Evolutionary conservation across 805 yeast genomes (phyloP).

Genomic region (Kregervanrija fluxuum): DNA sequence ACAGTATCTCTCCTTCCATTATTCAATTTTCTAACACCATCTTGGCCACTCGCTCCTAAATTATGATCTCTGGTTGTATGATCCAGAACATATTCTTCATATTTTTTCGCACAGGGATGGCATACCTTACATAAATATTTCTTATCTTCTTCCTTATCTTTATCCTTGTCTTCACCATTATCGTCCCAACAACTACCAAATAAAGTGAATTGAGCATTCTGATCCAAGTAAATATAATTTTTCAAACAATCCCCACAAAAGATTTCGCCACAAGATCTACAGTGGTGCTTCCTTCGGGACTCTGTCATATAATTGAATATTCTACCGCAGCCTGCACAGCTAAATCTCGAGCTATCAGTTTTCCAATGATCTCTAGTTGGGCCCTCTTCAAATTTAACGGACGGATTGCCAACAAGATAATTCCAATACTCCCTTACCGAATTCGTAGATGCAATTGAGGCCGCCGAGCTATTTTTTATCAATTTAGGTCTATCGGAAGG

Average conservation of each 20-base stretch:
- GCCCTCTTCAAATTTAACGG: slow-evolving; percentile 11
- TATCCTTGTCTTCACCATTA: slow-evolving; percentile 4
- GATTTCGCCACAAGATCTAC: slow-evolving; percentile 34
- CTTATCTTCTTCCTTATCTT: slow-evolving; percentile 9
- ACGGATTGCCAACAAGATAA: slow-evolving; percentile 10
- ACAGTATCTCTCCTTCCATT: slow-evolving; percentile 14
- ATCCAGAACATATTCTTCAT: slow-evolving; percentile 27
- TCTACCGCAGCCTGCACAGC: slow-evolving; percentile 63
- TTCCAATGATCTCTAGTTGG: slow-evolving; percentile 68
- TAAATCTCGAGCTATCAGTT: slow-evolving; percentile 55
- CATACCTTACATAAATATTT: slow-evolving; percentile 30
- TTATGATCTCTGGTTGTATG: slow-evolving; percentile 25
- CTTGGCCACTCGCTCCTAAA: slow-evolving; percentile 15
- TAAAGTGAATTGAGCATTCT: slow-evolving; percentile 28
- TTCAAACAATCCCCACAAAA: slow-evolving; percentile 32
- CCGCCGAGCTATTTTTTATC: slow-evolving; percentile 10
- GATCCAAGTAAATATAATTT: slow-evolving; percentile 29
- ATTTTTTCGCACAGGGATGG: slow-evolving; percentile 26
- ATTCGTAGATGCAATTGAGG: slow-evolving; percentile 19
- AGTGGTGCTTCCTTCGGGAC: slow-evolving; percentile 42
- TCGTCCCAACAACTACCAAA: slow-evolving; percentile 22
- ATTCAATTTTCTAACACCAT: slow-evolving; percentile 5
- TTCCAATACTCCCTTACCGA: slow-evolving; percentile 24
- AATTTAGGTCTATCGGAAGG: slow-evolving; percentile 6
- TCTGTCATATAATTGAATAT: slow-evolving; percentile 67